Evolutionary conservation across 1,284 basidiomycete genomes (phyloP), one percentile per base, ranked within the genome.

Genomic region (Ganoderma lingzhi): DNA sequence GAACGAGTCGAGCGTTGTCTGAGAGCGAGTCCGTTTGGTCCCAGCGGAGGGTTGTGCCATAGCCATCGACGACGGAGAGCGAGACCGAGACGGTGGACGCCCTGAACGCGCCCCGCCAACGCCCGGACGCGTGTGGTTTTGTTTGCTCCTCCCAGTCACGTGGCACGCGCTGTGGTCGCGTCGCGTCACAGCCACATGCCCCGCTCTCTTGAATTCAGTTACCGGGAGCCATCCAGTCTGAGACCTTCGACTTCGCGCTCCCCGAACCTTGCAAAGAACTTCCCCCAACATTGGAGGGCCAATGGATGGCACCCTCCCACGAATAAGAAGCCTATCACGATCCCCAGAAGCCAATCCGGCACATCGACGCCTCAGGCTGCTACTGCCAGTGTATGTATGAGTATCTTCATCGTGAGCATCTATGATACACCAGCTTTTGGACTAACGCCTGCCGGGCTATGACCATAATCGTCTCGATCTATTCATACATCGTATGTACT

Each of bases 1-100:
- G 56, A 72, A 74, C 17, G 17, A 15, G 64, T 68, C 58, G 56
- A 74, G 70, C 2, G 71, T 71, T 6, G 68, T 64, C 71, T 74
- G 73, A 3, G 73, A 74, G 48, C 73, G 70, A 0, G 73, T 74
- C 30, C 73, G 70, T 39, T 71, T 71, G 17, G 23, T 23, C 6
- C 14, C 41, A 23, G 30, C 23, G 6, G 28, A 8, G 23, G 37
- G 35, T 37, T 56, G 28, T 8, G 60, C 48, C 58, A 44, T 65
- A 30, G 56, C 62, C 19, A 15, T 75, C 74, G 66, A 42, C 58
- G 41, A 59, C 8, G 51, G 45, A 55, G 58, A 17, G 3, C 28
- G 30, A 23, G 42, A 62, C 19, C 4, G 39, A 37, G 19, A 32
- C 39, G 35, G 30, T 9, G 32, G 64, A 64, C 37, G 10, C 37